Percentiles rank a stretch among this genome's conserved stretches.
These are phyloP conservation scores for Senecio squalidus DNA, from an alignment of 140 eudicot genomes.

Conservation along the genomic window DNA sequence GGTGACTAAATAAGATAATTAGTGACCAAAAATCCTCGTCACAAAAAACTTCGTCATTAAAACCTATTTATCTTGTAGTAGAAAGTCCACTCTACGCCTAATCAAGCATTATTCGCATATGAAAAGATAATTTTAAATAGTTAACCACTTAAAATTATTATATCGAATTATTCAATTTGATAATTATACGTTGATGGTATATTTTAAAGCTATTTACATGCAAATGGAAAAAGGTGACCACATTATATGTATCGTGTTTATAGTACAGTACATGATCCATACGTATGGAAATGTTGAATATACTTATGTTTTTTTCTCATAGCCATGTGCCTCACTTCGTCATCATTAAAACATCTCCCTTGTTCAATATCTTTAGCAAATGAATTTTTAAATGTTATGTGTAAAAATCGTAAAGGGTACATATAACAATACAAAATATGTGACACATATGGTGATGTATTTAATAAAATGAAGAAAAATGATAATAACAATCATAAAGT, in stretches of 20 bases:
- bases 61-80: too few species aligned
- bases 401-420: too few species aligned
- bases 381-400: background rate
- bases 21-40: too few species aligned
- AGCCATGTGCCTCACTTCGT: slow-evolving; percentile 14
- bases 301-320: background rate
- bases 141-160: too few species aligned
- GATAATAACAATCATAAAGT: too few species aligned
- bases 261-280: slow-evolving; percentile 16
- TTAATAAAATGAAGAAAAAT: too few species aligned
- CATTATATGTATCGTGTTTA: slow-evolving; percentile 4
- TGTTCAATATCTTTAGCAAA: background rate
- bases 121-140: too few species aligned
- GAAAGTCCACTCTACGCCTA: too few species aligned
- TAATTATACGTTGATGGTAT: background rate
- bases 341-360: background rate
- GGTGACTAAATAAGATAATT: too few species aligned
- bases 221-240: slow-evolving; percentile 7
- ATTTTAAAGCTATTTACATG: background rate
- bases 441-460: background rate
- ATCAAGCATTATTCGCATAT: too few species aligned
- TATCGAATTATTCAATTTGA: too few species aligned
- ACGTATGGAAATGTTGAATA: slow-evolving; percentile 11
- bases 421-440: background rate
- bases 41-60: too few species aligned